Evolutionary conservation across 805 yeast species (phyloP), one percentile per base, ranked within the genome.

Genomic region (Zygosaccharomyces gambellarensis): DNA sequence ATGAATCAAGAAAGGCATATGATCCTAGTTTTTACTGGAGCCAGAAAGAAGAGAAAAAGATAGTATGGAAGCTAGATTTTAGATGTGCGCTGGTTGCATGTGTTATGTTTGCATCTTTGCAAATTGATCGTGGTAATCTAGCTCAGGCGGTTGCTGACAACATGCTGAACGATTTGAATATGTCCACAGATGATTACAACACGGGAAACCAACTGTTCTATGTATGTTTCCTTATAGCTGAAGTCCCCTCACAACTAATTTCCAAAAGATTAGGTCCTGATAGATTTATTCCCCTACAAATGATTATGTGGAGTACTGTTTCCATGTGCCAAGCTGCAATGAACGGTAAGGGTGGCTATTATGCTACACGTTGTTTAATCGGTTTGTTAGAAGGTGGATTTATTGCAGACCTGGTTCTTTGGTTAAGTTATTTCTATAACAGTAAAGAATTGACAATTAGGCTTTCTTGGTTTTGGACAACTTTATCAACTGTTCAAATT

Each of bases 391-490:
- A 83, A 62, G 87, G 88, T 47, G 88, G 88, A 0, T 82, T 82
- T 50, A 81, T 84, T 47, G 82, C 83, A 17, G 88, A 83, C 56
- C 64, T 78, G 21, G 73, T 79, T 39, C 68, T 83, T 46, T 84
- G 85, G 83, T 66, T 84, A 60, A 75, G 84, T 3, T 84, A 82
- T 63, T 85, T 84, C 63, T 85, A 77, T 68, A 83, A 80, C 11
- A 59, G 77, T 21, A 64, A 71, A 29, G 90, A 84, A 63, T 69
- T 84, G 17, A 71, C 86, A 1, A 63, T 80, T 27, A 71, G 89
- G 46, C 68, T 83, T 27, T 77, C 86, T 0, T 76, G 74, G 61
- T 83, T 84, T 61, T 83, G 83, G 77, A 73, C 79, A 10, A 71
- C 83, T 3, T 67, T 73, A 45, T 75, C 82, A 1, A 47, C 74